Evolutionary conservation across 768 basidiomycete genomes (phyloP).

Genomic region (Russula lepida): DNA sequence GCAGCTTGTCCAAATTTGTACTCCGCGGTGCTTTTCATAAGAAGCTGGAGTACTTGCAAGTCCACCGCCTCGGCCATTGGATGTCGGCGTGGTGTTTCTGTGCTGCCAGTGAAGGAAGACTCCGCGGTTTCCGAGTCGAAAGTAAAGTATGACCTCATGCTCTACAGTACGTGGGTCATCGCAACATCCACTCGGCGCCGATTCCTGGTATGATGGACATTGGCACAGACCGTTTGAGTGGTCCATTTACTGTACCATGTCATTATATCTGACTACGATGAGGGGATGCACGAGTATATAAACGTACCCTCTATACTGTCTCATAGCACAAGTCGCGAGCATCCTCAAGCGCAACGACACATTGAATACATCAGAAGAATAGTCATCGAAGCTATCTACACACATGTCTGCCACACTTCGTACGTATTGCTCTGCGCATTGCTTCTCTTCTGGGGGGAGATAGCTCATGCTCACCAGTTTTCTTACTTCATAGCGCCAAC

Average conservation of each 20-base stretch:
- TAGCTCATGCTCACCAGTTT: background rate
- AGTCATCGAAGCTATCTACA: no score
- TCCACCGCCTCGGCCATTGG: background rate
- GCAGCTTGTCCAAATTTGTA: background rate
- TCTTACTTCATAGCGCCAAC: conserved; percentile 3
- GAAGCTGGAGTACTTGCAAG: background rate
- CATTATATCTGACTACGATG: background rate
- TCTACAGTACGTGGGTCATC: background rate
- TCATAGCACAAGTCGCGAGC: background rate
- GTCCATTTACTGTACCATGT: background rate
- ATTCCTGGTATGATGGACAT: background rate
- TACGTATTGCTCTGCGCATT: background rate
- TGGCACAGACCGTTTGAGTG: background rate
- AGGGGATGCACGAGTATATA: conserved; percentile 1
- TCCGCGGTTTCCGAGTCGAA: background rate
- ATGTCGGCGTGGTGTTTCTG: background rate
- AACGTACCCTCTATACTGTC: background rate
- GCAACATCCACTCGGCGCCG: background rate
- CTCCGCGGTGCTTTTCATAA: background rate
- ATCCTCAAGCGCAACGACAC: background rate
- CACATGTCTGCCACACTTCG: conserved; percentile 1
- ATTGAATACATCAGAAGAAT: background rate
- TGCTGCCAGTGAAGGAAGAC: background rate
- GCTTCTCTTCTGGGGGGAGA: no score
- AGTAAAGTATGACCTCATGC: no score